Evolutionary conservation across 2,329 filamentous ascomycete genomes (phyloP).

Genomic region (Nothophoma quercina): DNA sequence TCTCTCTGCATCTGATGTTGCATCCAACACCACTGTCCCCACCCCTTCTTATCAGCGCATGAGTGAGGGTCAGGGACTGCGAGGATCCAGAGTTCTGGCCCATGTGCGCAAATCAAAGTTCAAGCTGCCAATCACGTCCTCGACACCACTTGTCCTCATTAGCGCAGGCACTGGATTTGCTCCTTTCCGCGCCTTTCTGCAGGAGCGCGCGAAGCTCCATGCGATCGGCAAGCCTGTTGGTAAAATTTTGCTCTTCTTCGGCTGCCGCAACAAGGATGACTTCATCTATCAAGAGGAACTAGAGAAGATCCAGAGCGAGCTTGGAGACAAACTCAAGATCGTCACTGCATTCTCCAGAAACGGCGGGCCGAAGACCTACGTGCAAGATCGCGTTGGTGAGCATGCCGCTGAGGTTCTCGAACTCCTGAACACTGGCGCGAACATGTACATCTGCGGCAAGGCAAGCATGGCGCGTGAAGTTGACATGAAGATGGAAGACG

Average conservation of each 20-base stretch:
- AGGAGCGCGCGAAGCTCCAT: conserved; percentile 45
- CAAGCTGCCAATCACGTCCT: conserved; percentile 54
- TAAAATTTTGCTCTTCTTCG: conserved; percentile 45
- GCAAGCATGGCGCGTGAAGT: conserved; percentile 55
- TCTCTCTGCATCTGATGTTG: conserved; percentile 34
- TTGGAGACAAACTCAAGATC: conserved; percentile 35
- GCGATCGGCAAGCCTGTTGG: conserved; percentile 41
- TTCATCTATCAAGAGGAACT: conserved; percentile 44
- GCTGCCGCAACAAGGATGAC: conserved; percentile 40
- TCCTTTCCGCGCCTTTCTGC: conserved; percentile 45
- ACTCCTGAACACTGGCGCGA: conserved; percentile 50
- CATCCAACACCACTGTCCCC: conserved; percentile 20
- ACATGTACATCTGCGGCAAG: conserved; percentile 52
- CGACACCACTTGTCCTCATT: conserved; percentile 58
- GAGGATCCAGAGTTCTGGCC: conserved; percentile 44
- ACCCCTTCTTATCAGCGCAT: conserved; percentile 27
- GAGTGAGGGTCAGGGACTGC: conserved; percentile 20
- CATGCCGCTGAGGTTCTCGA: conserved; percentile 38
- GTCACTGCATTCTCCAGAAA: conserved; percentile 37
- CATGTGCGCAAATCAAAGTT: conserved; percentile 56
- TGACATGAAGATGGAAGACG: conserved; percentile 48
- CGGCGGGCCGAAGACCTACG: conserved; percentile 39
- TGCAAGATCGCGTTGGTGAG: conserved; percentile 51
- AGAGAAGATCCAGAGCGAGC: conserved; percentile 25
- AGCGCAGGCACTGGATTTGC: conserved; percentile 46